Base-by-base conservation (phyloP, 257 asterid genomes). In the Gentiana macrophylla region DNA sequence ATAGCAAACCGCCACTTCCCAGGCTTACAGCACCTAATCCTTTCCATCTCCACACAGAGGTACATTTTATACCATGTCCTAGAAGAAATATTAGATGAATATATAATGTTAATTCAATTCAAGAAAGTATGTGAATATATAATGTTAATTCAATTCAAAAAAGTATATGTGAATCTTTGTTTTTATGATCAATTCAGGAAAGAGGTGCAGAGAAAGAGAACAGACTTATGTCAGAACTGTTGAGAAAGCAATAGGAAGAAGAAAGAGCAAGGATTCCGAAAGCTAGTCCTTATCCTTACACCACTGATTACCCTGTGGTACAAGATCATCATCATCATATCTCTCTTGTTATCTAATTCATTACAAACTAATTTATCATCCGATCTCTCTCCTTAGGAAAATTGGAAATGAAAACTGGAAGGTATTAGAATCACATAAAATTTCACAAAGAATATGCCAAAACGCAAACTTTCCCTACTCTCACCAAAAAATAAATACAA, bases 221-320 rank as follows among this genome's bases (percentile, higher is more conserved):
- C 63, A 83, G 74, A 49, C 45, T 79, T 49, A 70, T 68, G 4
- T 73, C 70, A 67, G 98, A 92, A 58, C 74, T 88, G 49, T 47
- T 69, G 75, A 79, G 68, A 64, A 92, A 88, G 74, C 79, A 85
- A 69, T 55, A 76, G 70, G 97, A 85, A 71, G 97, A 88, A 70
- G 95, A 88, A 67, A 75, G 70, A 59, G 89, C 91, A 52, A 77
- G 97, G 66, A 49, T 85, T 55, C 97, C 94, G 5, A 78, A 63
- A 71, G 99, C 99, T 55, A 69, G 68, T 66, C 97, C 97, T 32
- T 92, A 92, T 78, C 99, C 99, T 53, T 92, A 88, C 66, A 92
- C 99, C 59, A 92, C 95, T 61, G 97, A 92, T 54, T 92, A 76
- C 65, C 99, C 98, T 7, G 86, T 87, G 87, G 98, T 84, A 80